phyloP scores from a whole-genome alignment of 148 eudicot genomes.

The Gaultheria prostrata region DNA sequence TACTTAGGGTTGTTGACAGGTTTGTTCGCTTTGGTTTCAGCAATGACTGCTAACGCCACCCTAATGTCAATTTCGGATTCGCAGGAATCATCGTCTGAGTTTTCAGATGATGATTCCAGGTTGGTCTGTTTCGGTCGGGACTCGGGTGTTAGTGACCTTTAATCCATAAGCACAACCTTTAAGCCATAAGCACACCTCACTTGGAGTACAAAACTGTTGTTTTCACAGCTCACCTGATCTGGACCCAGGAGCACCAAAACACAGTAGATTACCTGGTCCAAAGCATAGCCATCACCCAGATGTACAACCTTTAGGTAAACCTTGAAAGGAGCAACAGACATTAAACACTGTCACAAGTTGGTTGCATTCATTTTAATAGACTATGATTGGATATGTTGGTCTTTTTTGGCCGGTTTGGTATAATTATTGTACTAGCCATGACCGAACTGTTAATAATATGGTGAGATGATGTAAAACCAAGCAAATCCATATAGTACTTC shows the following conservation, averaged over 20 bases:
- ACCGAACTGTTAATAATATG: neutral
- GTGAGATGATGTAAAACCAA: conserved; percentile 1
- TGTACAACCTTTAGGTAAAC: neutral
- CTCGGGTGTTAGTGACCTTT: neutral
- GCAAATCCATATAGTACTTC: neutral
- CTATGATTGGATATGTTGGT: neutral
- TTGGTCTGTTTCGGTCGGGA: neutral
- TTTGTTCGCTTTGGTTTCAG: neutral
- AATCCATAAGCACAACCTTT: too few species aligned
- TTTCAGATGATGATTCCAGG: neutral
- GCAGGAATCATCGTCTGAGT: neutral
- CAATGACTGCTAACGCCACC: neutral
- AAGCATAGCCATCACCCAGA: neutral
- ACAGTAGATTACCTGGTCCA: neutral
- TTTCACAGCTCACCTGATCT: neutral
- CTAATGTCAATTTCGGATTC: neutral
- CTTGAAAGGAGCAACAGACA: neutral
- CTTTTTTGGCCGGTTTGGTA: neutral
- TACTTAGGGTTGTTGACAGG: neutral
- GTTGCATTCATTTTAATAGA: neutral
- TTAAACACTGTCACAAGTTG: neutral
- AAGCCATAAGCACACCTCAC: neutral
- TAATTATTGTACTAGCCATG: neutral
- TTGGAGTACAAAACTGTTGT: neutral
- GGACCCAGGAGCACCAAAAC: neutral